Conservation (phyloP, 2,329 filamentous ascomycete genomes). For the Aureobasidium musti region DNA sequence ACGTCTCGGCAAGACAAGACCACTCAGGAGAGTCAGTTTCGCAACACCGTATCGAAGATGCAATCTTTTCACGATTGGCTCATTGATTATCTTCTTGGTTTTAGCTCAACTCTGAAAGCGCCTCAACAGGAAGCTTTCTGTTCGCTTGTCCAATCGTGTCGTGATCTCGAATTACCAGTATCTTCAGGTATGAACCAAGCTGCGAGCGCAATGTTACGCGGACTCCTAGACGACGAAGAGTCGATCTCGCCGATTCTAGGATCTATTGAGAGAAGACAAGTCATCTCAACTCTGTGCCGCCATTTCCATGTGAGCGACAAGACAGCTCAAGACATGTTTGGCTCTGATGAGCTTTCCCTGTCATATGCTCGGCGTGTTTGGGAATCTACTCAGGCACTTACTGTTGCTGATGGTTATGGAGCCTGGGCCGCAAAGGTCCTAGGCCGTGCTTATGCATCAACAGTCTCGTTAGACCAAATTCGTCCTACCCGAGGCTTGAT, state of each 20-base stretch:
- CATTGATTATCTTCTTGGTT: slow-evolving; percentile 65
- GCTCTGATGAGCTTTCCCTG: slow-evolving; percentile 64
- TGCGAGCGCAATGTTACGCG: slow-evolving; percentile 79
- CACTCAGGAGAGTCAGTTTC: slow-evolving; percentile 81
- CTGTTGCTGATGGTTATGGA: slow-evolving; percentile 60
- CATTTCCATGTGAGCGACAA: slow-evolving; percentile 67
- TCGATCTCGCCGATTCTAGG: slow-evolving; percentile 66
- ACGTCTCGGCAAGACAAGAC: slow-evolving; percentile 74
- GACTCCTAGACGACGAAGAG: slow-evolving; percentile 73
- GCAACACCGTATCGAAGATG: slow-evolving; percentile 73
- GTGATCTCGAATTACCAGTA: slow-evolving; percentile 65
- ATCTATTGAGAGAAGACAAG: slow-evolving; percentile 66
- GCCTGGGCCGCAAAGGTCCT: slow-evolving; percentile 84
- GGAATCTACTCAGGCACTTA: slow-evolving; percentile 43
- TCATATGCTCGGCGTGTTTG: slow-evolving; percentile 67
- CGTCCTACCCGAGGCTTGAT: slow-evolving; percentile 1
- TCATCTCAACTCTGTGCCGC: slow-evolving; percentile 71
- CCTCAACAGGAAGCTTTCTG: slow-evolving; percentile 53
- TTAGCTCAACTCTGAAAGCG: slow-evolving; percentile 39
- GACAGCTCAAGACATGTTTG: slow-evolving; percentile 66
- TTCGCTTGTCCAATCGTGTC: slow-evolving; percentile 70
- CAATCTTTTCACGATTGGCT: slow-evolving; percentile 79
- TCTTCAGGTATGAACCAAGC: slow-evolving; percentile 68
- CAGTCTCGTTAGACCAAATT: slow-evolving; percentile 41
- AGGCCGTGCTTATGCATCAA: slow-evolving; percentile 73